Base-by-base conservation (phyloP, 2,329 filamentous ascomycete genomes). In the Penicillium sp. region DNA sequence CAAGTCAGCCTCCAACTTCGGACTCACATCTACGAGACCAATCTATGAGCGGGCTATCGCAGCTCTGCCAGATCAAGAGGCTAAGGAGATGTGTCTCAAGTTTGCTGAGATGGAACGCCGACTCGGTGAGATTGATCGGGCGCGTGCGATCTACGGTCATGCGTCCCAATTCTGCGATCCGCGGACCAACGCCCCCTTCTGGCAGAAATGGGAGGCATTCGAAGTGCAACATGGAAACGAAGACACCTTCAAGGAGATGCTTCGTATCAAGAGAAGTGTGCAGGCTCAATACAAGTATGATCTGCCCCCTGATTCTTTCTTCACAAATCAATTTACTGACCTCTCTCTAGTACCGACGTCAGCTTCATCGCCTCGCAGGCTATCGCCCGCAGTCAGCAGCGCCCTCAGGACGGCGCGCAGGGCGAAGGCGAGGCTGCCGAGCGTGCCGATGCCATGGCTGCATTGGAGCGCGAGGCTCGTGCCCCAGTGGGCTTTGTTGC, bases 231-330 rank as follows among this genome's bases (percentile, higher is more conserved):
- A 99, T 74, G 95, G 95, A 67, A 99, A 99, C 79, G 96, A 99
- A 77, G 95, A 99, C 77, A 99, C 96, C 0, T 99, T 96, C 85
- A 97, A 97, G 82, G 95, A 99, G 77, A 99, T 99, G 95, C 84
- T 98, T 65, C 89, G 95, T 33, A 93, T 99, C 83, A 99, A 98
- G 84, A 85, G 95, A 75, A 97, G 92, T 78, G 95, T 99, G 13
- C 93, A 97, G 78, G 94, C 95, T 57, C 92, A 97, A 81, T 99
- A 96, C 84, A 98, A 98, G 85, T 87, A 84, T 73, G 83, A 79
- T 50, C 42, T 22, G 49, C 50, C 53, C 42, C n/a, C 4, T 2
- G 53, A 50, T 40, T 15, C 22, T 7, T 24, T 8, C 30, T 54
- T 22, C 35, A 7, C 47, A 28, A n/a, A 19, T 22, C 22, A 33